Percentiles rank a stretch among this genome's conserved stretches.
Evolutionary conservation across 352 stramenopile species (phyloP).

Genomic region (Blastocystis sp.): DNA sequence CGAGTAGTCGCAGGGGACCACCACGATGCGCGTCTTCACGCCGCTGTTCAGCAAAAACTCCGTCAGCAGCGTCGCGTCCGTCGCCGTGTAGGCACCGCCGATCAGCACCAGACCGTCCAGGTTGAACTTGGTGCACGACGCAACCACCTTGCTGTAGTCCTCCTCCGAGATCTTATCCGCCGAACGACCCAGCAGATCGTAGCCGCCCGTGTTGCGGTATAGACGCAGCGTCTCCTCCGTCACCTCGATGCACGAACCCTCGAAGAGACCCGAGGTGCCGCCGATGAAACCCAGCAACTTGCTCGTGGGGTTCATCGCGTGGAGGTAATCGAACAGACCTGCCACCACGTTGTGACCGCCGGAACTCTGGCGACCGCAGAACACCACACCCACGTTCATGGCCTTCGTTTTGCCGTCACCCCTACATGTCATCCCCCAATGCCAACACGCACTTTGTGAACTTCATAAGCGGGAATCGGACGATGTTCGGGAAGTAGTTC

Average conservation of each 20-base stretch:
- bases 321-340: slow-evolving; percentile 58
- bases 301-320: slow-evolving; percentile 47
- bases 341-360: slow-evolving; percentile 63
- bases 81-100: slow-evolving; percentile 61
- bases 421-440: background rate
- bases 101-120: slow-evolving; percentile 64
- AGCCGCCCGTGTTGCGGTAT: slow-evolving; percentile 62
- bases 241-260: slow-evolving; percentile 43
- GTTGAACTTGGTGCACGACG: slow-evolving; percentile 51
- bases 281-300: slow-evolving; percentile 55
- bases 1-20: slow-evolving; percentile 62
- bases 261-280: slow-evolving; percentile 54
- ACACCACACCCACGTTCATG: slow-evolving; percentile 61
- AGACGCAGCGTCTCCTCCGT: slow-evolving; percentile 47
- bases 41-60: slow-evolving; percentile 62
- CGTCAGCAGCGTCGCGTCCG: slow-evolving; percentile 62
- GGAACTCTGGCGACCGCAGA: slow-evolving; percentile 62
- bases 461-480: slow-evolving; percentile 1
- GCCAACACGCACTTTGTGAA: background rate
- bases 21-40: slow-evolving; percentile 62
- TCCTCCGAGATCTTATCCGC: slow-evolving; percentile 61
- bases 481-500: slow-evolving; percentile 43
- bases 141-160: slow-evolving; percentile 22
- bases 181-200: slow-evolving; percentile 62
- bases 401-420: background rate